Evolutionary conservation across 106 monocot genomes (phyloP).

Genomic region (Dioscorea dumetorum): DNA sequence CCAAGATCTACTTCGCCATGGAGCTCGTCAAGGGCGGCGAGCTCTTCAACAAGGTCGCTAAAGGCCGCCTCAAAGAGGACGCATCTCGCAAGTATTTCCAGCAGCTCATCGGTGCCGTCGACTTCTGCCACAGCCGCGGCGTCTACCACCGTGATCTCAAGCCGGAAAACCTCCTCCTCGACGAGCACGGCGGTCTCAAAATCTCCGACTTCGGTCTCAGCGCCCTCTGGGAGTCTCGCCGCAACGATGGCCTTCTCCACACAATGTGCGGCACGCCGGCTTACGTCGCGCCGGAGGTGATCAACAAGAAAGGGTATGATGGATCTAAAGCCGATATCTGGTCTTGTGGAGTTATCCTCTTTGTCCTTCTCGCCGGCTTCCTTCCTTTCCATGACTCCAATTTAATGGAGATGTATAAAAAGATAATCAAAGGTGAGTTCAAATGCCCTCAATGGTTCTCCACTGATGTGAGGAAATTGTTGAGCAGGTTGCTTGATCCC

Average conservation of each 20-base stretch:
- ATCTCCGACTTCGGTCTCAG: slow-evolving; percentile 66
- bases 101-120: slow-evolving; percentile 53
- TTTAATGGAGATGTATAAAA: slow-evolving; percentile 59
- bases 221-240: slow-evolving; percentile 28
- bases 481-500: slow-evolving; percentile 42
- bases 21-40: slow-evolving; percentile 62
- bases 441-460: slow-evolving; percentile 50
- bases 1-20: slow-evolving; percentile 69
- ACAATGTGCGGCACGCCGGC: slow-evolving; percentile 68
- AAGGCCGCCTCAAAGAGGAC: slow-evolving; percentile 55
- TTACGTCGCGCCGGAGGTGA: slow-evolving; percentile 59
- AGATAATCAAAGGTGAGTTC: slow-evolving; percentile 50
- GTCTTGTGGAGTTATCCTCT: slow-evolving; percentile 60
- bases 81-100: slow-evolving; percentile 50
- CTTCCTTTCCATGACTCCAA: slow-evolving; percentile 60
- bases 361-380: slow-evolving; percentile 43
- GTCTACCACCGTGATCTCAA: slow-evolving; percentile 68
- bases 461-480: slow-evolving; percentile 34
- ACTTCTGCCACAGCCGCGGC: slow-evolving; percentile 66
- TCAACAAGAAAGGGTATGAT: slow-evolving; percentile 52
- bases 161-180: slow-evolving; percentile 62
- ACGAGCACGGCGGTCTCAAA: slow-evolving; percentile 57
- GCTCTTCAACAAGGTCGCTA: slow-evolving; percentile 57
- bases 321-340: slow-evolving; percentile 58
- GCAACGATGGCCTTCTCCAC: slow-evolving; percentile 53